Base-by-base conservation (phyloP, 257 asterid species). In the Knoxia roxburghii region DNA sequence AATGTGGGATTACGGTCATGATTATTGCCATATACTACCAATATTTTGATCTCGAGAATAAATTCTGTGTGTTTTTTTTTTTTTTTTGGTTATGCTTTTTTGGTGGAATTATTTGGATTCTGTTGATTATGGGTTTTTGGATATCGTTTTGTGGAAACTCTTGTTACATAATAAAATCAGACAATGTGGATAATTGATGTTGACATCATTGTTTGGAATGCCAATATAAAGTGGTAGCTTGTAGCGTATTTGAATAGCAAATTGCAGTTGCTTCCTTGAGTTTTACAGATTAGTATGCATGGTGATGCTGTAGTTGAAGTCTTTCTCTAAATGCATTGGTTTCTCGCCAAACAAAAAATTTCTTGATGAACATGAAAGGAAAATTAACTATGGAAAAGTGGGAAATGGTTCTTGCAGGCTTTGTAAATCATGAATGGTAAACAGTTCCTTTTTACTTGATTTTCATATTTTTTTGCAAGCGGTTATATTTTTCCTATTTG, bases 81-180 rank as follows among this genome's bases (percentile, higher is more conserved):
- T 26, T 48, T 14, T 27, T 63, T 15, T 6, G 48, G 21, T 5
- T 64, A 46, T 11, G 15, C 7, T 27, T 50, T 30, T 41, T 71
- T 39, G 27, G 50, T 20, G 41, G 43, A 13, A 29, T 40, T 29
- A 11, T n/a, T 29, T 49, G n/a, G 65, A 71, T 71, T 63, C 29
- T 30, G 18, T 11, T 20, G 30, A 29, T n/a, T 69, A 24, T 12
- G n/a, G 51, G n/a, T 54, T 43, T 68, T 8, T 24, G 33, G 6
- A 12, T 10, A 17, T 24, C 20, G 0, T 70, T 24, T 49, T 32
- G 21, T 30, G 2, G 27, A 5, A 4, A 20, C 17, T 18, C 14
- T 35, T 32, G 33, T 18, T 27, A 0, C 14, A 45, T 43, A 2
- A 29, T 45, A 26, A 29, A 15, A 3, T 65, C 35, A 12, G 23